Evolutionary conservation across 2,329 filamentous ascomycete genomes (phyloP).

Genomic region (Aureobasidium subglaciale): DNA sequence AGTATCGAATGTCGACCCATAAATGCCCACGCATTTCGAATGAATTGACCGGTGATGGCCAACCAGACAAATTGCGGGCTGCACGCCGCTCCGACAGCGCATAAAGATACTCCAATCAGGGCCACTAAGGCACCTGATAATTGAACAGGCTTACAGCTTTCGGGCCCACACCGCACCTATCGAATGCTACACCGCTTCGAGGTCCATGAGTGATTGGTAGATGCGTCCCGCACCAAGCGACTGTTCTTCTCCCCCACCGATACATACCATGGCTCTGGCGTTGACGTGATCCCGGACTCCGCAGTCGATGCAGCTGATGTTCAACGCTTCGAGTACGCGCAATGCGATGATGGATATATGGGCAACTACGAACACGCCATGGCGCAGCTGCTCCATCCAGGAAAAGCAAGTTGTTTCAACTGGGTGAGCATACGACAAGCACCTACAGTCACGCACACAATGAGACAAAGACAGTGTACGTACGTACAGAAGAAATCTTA

Average conservation of each 20-base stretch:
- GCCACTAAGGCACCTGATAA: slow-evolving; percentile 1
- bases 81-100: slow-evolving; percentile 5
- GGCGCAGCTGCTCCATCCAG: background rate
- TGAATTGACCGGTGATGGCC: background rate
- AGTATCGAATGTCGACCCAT: background rate
- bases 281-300: background rate
- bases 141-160: background rate
- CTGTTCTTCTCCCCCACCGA: background rate
- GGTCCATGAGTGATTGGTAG: slow-evolving; percentile 4
- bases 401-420: too few species aligned
- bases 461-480: background rate
- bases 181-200: slow-evolving; percentile 4
- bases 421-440: too few species aligned
- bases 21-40: background rate
- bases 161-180: slow-evolving; percentile 10
- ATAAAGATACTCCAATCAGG: slow-evolving; percentile 3
- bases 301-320: background rate
- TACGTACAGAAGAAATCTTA: background rate
- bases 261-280: slow-evolving; percentile 9
- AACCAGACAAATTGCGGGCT: slow-evolving; percentile 8
- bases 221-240: background rate
- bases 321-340: background rate
- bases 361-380: background rate
- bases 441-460: too few species aligned
- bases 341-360: background rate